Evolutionary conservation across 768 basidiomycete genomes (phyloP).

Genomic region (Hortiboletus campestris): DNA sequence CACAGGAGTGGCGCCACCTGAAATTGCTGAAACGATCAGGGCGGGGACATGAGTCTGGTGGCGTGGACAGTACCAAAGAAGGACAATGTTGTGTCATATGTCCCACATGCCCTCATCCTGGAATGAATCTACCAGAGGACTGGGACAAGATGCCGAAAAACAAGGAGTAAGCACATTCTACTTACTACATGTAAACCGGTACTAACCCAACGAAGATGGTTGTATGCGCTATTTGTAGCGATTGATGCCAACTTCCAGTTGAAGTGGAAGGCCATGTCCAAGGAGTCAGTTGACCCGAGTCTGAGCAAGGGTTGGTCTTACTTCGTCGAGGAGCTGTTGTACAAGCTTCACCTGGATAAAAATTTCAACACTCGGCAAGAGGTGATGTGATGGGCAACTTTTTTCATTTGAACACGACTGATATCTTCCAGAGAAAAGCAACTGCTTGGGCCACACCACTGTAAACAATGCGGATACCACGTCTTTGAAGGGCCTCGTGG

Average conservation of each 20-base stretch:
- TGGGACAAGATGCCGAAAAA: background rate
- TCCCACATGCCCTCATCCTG: background rate
- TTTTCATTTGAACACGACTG: no score
- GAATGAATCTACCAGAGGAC: background rate
- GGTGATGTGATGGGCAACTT: no score
- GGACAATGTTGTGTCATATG: background rate
- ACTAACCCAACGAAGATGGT: constrained; percentile 2
- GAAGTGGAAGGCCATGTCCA: constrained; percentile 17
- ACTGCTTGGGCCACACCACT: no score
- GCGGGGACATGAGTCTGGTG: background rate
- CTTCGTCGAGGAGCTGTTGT: constrained; percentile 23
- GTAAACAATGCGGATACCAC: no score
- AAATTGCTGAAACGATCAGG: background rate
- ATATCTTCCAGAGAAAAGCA: no score
- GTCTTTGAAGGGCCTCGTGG: no score
- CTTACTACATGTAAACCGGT: no score
- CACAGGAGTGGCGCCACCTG: background rate
- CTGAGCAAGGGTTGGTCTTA: constrained; percentile 23
- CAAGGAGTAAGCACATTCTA: no score
- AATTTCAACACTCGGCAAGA: no score
- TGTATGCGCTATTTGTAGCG: constrained; percentile 24
- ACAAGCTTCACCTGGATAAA: constrained; percentile 20
- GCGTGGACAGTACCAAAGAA: background rate
- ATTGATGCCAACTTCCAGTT: constrained; percentile 32
- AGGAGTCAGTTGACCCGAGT: constrained; percentile 14